Evolutionary conservation across 257 asterid species (phyloP), one percentile per base, ranked within the genome.

Genomic region (Perilla frutescens): DNA sequence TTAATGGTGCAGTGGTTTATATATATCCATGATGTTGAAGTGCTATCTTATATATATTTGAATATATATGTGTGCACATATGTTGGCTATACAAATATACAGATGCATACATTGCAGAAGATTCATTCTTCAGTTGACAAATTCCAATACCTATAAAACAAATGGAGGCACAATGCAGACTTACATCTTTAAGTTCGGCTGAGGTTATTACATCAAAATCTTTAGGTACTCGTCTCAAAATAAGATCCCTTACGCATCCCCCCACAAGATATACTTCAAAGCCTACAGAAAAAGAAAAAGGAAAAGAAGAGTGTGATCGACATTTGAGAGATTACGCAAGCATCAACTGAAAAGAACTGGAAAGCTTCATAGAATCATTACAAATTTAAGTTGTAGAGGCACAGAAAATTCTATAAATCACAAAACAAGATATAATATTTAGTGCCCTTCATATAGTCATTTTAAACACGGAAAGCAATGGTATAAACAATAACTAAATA

Each of bases 191-290:
- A 57, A 91, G 88, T 77, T 91, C 93, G 37, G 97, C 97, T 45
- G 97, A 87, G 73, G 97, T 91, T 66, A 91, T 79, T 48, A 91
- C 62, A 77, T 91, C 96, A 79, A 90, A 91, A 77, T 91, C 97
- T 83, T 90, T 90, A 20, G 97, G 97, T 8, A 78, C 82, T 66
- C 90, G 83, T 71, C 75, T 82, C 74, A 90, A 80, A 65, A 90
- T 86, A 61, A 90, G 93, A 75, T 91, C 97, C 82, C 97, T 83
- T 32, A 91, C 96, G 66, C 96, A 91, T 50, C 97, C 97, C 72
- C 97, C 97, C 13, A 91, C 97, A 37, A 89, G 96, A 82, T 90
- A 91, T 81, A 90, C 97, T 72, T 91, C 96, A 79, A 77, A 91
- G 41, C 96, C 97, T 91, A 76, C 78, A 65, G 11, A 49, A 48